These are phyloP conservation scores for Phyllosticta ampelicida DNA, from an alignment of 2,329 filamentous ascomycete genomes.

Conservation along the genomic window DNA sequence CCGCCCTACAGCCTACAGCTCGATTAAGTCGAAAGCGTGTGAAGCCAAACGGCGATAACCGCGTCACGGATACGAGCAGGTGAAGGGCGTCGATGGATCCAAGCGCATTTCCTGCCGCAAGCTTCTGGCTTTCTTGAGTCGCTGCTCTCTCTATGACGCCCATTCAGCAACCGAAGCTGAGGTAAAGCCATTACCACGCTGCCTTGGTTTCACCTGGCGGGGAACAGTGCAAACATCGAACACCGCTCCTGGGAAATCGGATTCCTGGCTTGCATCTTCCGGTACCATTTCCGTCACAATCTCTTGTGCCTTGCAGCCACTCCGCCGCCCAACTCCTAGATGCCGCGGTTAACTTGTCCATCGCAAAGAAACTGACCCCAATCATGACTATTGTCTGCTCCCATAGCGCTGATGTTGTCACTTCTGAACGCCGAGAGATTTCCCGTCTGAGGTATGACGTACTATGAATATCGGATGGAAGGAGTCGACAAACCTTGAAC, in stretches of 20 bases:
- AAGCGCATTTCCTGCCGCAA: neutral
- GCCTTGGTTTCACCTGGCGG: neutral
- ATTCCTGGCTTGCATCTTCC: neutral
- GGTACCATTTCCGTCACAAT: neutral
- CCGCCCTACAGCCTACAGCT: neutral
- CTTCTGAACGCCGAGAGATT: neutral
- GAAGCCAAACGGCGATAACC: neutral
- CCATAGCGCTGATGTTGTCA: neutral
- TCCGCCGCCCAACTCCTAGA: neutral
- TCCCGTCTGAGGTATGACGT: neutral
- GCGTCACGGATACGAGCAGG: neutral
- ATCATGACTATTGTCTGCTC: neutral
- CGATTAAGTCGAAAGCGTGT: neutral
- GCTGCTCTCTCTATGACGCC: no score
- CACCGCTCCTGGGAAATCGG: no score
- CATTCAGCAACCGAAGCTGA: no score
- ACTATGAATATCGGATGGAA: neutral
- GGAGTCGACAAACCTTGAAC: neutral
- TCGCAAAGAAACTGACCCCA: neutral
- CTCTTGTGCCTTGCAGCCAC: neutral
- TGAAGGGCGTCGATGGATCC: neutral
- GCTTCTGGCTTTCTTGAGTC: no score
- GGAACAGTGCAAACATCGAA: no score
- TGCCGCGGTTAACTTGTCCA: neutral
- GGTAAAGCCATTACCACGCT: neutral